Evolutionary conservation across 192 early-diverging fungal species (phyloP).

Genomic region (Podila epicladia): DNA sequence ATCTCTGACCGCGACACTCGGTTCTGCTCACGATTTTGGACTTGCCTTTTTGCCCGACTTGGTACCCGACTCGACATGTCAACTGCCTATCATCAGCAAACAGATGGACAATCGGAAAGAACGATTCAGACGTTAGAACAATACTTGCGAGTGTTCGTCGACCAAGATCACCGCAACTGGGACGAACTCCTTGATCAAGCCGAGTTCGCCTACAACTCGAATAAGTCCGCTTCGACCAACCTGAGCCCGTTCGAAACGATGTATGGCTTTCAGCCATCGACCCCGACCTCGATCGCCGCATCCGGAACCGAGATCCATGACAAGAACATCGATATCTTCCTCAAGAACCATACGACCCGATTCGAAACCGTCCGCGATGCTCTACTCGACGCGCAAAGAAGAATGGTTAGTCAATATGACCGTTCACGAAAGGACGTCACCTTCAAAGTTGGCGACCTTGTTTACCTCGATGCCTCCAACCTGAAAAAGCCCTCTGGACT

Average conservation of each 20-base stretch:
- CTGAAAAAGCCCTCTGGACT: not conserved
- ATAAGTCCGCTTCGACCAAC: constrained; percentile 17
- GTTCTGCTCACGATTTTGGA: constrained; percentile 58
- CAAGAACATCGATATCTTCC: not conserved
- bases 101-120: constrained; percentile 39
- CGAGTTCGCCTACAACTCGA: constrained; percentile 62
- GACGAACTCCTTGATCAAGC: constrained; percentile 39
- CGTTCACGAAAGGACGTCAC: not conserved
- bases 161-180: constrained; percentile 57
- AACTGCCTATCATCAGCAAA: too few relatives aligned
- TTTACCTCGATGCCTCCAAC: not conserved
- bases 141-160: constrained; percentile 32
- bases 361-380: not conserved
- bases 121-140: constrained; percentile 51
- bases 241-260: constrained; percentile 36
- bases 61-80: constrained; percentile 20
- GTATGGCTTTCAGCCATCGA: constrained; percentile 27
- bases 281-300: not conserved
- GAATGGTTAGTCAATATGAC: not conserved
- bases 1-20: constrained; percentile 55
- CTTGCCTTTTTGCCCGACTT: constrained; percentile 16
- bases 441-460: not conserved
- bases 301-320: not conserved
- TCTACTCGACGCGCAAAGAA: not conserved
- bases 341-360: not conserved